These are phyloP conservation scores for Solanum pimpinellifolium DNA, from an alignment of 257 asterid species.

Conservation along the genomic window DNA sequence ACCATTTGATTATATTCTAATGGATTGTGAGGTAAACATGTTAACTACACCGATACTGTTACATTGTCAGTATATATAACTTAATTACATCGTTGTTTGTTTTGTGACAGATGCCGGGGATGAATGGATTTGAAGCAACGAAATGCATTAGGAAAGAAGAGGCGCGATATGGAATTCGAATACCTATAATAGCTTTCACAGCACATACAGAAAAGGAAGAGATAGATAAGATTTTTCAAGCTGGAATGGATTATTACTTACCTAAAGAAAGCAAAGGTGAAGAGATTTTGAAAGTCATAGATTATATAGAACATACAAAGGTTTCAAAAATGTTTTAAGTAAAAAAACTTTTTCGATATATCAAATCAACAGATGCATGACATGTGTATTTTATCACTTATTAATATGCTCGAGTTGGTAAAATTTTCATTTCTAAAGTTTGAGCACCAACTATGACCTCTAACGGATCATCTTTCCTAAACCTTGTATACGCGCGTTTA, in stretches of 20 bases:
- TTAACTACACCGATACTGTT: background rate
- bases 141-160: slow-evolving; percentile 48
- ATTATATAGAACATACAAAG: background rate
- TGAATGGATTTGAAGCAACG: slow-evolving; percentile 74
- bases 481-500: background rate
- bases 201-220: slow-evolving; percentile 41
- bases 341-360: background rate
- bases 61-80: background rate
- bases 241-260: slow-evolving; percentile 56
- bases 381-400: background rate
- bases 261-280: background rate
- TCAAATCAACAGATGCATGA: background rate
- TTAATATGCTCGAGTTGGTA: background rate
- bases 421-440: background rate
- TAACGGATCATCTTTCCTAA: background rate
- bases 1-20: slow-evolving; percentile 56
- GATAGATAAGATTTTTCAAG: slow-evolving; percentile 30
- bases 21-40: slow-evolving; percentile 73
- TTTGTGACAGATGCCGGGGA: slow-evolving; percentile 46
- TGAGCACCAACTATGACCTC: background rate
- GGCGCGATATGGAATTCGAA: slow-evolving; percentile 25
- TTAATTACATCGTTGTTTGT: background rate
- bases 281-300: slow-evolving; percentile 17
- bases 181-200: slow-evolving; percentile 58
- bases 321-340: background rate